Conservation (phyloP, 163 green algal species). For the Scenedesmus sp. region DNA sequence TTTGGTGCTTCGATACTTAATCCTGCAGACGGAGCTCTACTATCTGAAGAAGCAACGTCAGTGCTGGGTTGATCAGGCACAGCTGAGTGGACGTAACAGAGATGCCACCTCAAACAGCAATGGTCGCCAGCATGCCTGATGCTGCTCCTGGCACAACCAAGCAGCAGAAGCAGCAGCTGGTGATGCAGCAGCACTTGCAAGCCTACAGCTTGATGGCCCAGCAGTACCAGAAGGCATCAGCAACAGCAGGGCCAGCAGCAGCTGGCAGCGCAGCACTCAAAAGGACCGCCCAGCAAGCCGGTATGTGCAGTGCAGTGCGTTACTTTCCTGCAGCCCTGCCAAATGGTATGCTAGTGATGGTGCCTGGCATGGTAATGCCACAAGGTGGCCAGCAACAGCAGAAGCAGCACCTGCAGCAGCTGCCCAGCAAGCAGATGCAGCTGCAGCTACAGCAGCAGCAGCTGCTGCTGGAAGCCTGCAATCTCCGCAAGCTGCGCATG, state of each 20-base stretch:
- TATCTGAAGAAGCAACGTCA: not conserved
- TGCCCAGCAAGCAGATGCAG: slow-evolving; percentile 3
- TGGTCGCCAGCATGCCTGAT: not conserved
- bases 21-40: not conserved
- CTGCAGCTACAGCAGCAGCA: slow-evolving; percentile 25
- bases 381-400: not conserved
- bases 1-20: too few species aligned
- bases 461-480: not conserved
- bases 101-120: not conserved
- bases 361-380: not conserved
- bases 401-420: slow-evolving; percentile 10
- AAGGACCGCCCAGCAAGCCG: not conserved
- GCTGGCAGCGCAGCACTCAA: not conserved
- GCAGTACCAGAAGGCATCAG: slow-evolving; percentile 1
- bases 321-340: slow-evolving; percentile 14
- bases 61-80: not conserved
- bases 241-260: slow-evolving; percentile 3
- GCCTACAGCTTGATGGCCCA: not conserved
- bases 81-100: not conserved
- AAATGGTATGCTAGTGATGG: slow-evolving; percentile 15
- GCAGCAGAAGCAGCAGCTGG: not conserved
- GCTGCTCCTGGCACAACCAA: not conserved
- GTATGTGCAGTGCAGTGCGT: not conserved
- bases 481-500: not conserved
- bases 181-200: not conserved